A percentile compares a stretch with the other conserved stretches of the same genome.
phyloP scores from a whole-genome alignment of 179 eudicot genomes.

The Drosera spatulata region DNA sequence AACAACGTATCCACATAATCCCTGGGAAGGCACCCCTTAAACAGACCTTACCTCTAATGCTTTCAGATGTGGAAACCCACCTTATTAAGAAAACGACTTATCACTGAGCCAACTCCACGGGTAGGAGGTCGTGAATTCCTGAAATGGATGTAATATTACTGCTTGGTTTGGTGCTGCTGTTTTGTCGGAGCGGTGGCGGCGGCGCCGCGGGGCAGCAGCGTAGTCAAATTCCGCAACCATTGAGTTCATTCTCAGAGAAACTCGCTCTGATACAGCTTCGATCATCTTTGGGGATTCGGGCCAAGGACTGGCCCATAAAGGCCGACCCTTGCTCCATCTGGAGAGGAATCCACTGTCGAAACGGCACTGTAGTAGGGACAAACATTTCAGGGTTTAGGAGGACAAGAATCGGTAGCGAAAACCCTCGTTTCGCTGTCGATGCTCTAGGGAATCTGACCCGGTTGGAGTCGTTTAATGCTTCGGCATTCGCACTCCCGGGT shows the following conservation, averaged over 20 bases:
- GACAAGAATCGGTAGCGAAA: slow-evolving; percentile 55
- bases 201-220: not conserved
- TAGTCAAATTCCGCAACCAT: slow-evolving; percentile 13
- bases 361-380: slow-evolving; percentile 62
- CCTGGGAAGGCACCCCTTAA: too few species aligned
- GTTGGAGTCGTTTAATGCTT: slow-evolving; percentile 66
- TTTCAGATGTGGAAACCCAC: too few species aligned
- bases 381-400: slow-evolving; percentile 82
- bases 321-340: slow-evolving; percentile 62
- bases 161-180: slow-evolving; percentile 22
- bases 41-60: too few species aligned
- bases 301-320: slow-evolving; percentile 79
- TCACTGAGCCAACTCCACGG: too few species aligned
- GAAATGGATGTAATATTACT: not conserved
- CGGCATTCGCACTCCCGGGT: slow-evolving; percentile 58
- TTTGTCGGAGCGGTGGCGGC: slow-evolving; percentile 23
- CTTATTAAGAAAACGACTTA: not conserved
- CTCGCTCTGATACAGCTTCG: slow-evolving; percentile 59
- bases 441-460: slow-evolving; percentile 61
- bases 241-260: slow-evolving; percentile 27
- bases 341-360: slow-evolving; percentile 63
- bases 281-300: slow-evolving; percentile 74
- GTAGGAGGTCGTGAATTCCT: too few species aligned
- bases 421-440: slow-evolving; percentile 78
- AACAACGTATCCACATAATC: too few species aligned